A percentile compares a stretch with the other conserved stretches of the same genome.
Evolutionary conservation across 148 eudicot genomes (phyloP).

Genomic region (Cornus florida): DNA sequence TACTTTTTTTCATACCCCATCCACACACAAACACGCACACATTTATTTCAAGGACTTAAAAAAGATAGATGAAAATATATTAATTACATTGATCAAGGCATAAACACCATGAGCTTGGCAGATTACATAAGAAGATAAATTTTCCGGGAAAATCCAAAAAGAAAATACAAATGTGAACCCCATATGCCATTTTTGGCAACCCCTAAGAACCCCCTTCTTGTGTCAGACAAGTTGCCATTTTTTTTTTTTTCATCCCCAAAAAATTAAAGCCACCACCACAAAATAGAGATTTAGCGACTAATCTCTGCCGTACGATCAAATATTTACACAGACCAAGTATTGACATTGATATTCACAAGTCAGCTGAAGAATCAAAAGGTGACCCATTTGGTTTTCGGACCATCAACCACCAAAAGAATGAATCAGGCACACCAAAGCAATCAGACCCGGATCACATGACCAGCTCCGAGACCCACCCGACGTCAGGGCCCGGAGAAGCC

Average conservation of each 20-base stretch:
- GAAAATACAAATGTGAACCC: background rate
- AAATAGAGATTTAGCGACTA: background rate
- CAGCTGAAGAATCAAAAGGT: slow-evolving; percentile 9
- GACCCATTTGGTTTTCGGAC: background rate
- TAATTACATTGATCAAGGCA: background rate
- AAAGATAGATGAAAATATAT: no score
- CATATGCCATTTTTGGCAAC: background rate
- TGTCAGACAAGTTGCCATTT: background rate
- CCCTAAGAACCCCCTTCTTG: no score
- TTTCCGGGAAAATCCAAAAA: background rate
- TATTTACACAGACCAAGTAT: background rate
- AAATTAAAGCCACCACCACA: background rate
- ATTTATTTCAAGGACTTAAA: no score
- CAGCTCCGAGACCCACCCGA: slow-evolving; percentile 74
- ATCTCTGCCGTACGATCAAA: background rate
- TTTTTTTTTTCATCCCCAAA: background rate
- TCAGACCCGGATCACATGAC: slow-evolving; percentile 27
- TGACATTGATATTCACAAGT: slow-evolving; percentile 12
- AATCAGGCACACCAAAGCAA: background rate
- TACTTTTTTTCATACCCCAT: no score
- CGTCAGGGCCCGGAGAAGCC: slow-evolving; percentile 32
- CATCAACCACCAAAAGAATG: background rate
- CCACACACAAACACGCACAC: no score
- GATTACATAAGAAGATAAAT: background rate
- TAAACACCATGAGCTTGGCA: no score